Percentiles rank a stretch among this genome's conserved stretches.
These are phyloP conservation scores for Poronia punctata DNA, from an alignment of 495 filamentous ascomycete species.

Conservation along the genomic window DNA sequence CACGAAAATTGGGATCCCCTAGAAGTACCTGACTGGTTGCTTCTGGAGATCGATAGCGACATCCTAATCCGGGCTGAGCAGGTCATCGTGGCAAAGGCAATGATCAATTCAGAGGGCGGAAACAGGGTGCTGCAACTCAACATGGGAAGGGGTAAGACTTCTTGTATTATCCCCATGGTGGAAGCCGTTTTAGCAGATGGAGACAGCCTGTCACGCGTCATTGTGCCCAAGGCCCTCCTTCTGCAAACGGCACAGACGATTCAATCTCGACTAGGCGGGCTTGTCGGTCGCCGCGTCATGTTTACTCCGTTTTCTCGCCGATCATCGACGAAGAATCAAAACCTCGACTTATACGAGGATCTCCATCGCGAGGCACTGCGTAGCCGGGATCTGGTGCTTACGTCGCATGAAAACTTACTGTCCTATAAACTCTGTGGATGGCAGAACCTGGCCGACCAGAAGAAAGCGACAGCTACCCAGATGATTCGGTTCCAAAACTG, in stretches of 20 bases:
- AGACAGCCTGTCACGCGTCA: conserved; percentile 35
- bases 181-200: conserved; percentile 41
- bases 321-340: conserved; percentile 24
- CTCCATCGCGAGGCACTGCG: conserved; percentile 29
- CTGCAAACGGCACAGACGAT: conserved; percentile 45
- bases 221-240: conserved; percentile 46
- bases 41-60: conserved; percentile 52
- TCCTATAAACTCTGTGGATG: conserved; percentile 47
- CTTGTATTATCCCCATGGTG: conserved; percentile 50
- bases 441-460: conserved; percentile 36
- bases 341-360: conserved; percentile 26
- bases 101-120: conserved; percentile 36
- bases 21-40: conserved; percentile 45
- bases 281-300: conserved; percentile 37
- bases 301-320: conserved; percentile 48
- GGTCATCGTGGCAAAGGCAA: conserved; percentile 45
- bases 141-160: conserved; percentile 49
- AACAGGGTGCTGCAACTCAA: conserved; percentile 54
- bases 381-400: conserved; percentile 37
- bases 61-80: conserved; percentile 46
- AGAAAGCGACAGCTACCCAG: conserved; percentile 26
- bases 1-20: conserved; percentile 47
- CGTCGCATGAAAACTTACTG: conserved; percentile 44
- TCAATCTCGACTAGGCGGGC: conserved; percentile 39
- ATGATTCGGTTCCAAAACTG: conserved; percentile 44